Evolutionary conservation across 108 stramenopile genomes (phyloP), one percentile per base, ranked within the genome.

Genomic region (Conticribra guillardii): DNA sequence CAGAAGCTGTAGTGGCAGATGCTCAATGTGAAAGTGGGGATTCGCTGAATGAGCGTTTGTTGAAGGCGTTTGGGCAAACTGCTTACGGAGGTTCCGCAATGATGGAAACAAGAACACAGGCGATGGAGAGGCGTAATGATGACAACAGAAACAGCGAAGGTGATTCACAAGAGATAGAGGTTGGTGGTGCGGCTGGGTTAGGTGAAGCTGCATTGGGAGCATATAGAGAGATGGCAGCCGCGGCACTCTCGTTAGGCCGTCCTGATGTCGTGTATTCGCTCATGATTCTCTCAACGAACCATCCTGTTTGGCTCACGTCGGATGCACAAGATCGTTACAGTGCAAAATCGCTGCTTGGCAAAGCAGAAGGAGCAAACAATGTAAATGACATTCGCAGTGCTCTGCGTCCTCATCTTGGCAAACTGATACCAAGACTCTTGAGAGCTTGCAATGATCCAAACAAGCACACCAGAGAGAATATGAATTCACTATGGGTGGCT

Each of bases 131-230:
- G 49, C 71, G 73, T 34, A 76, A 62, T 23, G 70, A 82, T 33
- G 50, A 27, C 3, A 54, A 79, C 22, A 52, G 27, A 2, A 61
- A 33, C 26, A 30, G 27, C 41, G 37, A 41, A 16, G 46, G 22
- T 18, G 65, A 61, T 52, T 22, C 44, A 19, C 57, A 61, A 21
- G 82, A 71, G 45, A 44, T 37, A 14, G 93, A 90, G 54, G 82
- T 89, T 30, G 93, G 94, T 28, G 94, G 94, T 16, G 82, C 87
- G 18, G 76, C 87, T 29, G 91, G 91, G 4, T 71, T 95, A 26
- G 67, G 81, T 3, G 94, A 95, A 80, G 89, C 94, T 18, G 84
- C 91, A 17, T 74, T 95, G 31, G 91, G 91, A 54, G 87, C 89
- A 16, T 95, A 89, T 74, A 60, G 82, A 33, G 94, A 92, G 59